A percentile compares a stretch with the other conserved stretches of the same genome.
phyloP scores from a whole-genome alignment of 2,329 filamentous ascomycete genomes.

The Aspergillus pseudoviridinutans region DNA sequence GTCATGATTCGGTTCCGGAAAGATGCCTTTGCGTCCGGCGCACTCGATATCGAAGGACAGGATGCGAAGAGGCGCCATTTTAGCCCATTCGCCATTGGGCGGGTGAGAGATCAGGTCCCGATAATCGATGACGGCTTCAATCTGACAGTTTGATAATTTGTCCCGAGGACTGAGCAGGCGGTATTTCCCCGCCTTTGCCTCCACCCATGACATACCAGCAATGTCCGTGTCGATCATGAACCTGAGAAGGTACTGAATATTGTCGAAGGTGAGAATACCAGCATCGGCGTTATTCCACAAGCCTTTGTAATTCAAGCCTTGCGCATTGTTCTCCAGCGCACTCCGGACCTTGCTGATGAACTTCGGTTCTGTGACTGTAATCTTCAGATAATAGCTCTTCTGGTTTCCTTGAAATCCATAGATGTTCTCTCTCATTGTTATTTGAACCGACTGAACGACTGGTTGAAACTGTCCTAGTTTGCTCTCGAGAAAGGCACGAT shows the following conservation, averaged over 20 bases:
- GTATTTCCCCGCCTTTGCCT: slow-evolving; percentile 72
- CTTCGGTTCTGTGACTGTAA: slow-evolving; percentile 87
- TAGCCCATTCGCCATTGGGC: slow-evolving; percentile 90
- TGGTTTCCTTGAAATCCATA: slow-evolving; percentile 93
- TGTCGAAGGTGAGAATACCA: slow-evolving; percentile 88
- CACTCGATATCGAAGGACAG: slow-evolving; percentile 99
- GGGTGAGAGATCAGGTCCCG: slow-evolving; percentile 79
- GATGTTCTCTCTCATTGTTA: slow-evolving; percentile 84
- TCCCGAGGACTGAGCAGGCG: slow-evolving; percentile 61
- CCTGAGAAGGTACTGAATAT: slow-evolving; percentile 86
- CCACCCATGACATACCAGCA: slow-evolving; percentile 96
- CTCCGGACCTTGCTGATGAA: slow-evolving; percentile 71
- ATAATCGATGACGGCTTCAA: slow-evolving; percentile 84
- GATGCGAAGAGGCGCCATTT: slow-evolving; percentile 90
- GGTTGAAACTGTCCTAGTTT: slow-evolving; percentile 70
- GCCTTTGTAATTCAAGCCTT: slow-evolving; percentile 78
- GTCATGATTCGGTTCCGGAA: slow-evolving; percentile 86
- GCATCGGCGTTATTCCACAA: slow-evolving; percentile 72
- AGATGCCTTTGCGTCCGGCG: slow-evolving; percentile 93
- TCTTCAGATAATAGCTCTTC: slow-evolving; percentile 87
- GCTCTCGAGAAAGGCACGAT: slow-evolving; percentile 74
- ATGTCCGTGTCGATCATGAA: slow-evolving; percentile 99
- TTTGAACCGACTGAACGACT: slow-evolving; percentile 72
- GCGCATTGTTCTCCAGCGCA: slow-evolving; percentile 64
- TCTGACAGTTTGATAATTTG: slow-evolving; percentile 89